Percentiles rank a stretch among this genome's conserved stretches.
phyloP scores from a whole-genome alignment of 768 basidiomycete species.

The Leccinum ochraceum region DNA sequence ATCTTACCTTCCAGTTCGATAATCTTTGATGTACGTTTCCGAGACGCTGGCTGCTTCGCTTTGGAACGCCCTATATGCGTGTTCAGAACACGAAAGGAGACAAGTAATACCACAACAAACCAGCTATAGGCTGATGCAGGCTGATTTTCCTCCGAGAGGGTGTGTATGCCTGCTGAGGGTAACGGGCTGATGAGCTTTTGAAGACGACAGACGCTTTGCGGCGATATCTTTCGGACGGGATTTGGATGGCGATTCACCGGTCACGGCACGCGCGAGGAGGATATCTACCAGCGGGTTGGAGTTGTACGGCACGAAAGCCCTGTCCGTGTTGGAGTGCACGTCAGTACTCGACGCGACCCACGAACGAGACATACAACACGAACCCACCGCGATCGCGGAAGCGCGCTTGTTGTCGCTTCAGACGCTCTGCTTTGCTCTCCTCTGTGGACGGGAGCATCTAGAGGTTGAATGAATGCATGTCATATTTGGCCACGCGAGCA shows the following conservation, averaged over 20 bases:
- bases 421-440: no score
- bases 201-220: slow-evolving; percentile 3
- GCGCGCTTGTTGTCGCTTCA: no score
- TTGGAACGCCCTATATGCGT: slow-evolving; percentile 9
- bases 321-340: slow-evolving; percentile 19
- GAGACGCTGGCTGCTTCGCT: no score
- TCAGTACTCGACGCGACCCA: background rate
- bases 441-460: no score
- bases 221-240: slow-evolving; percentile 1
- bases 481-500: no score
- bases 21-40: no score
- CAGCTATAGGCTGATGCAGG: slow-evolving; percentile 6
- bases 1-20: slow-evolving; percentile 1
- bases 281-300: slow-evolving; percentile 54
- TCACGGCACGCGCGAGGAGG: slow-evolving; percentile 49
- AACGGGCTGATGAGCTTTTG: slow-evolving; percentile 5
- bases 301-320: slow-evolving; percentile 54
- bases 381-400: no score
- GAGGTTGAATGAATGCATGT: no score
- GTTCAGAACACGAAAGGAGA: background rate
- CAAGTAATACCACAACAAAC: slow-evolving; percentile 10
- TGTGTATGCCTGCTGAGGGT: background rate
- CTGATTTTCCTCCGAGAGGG: background rate
- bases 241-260: slow-evolving; percentile 48
- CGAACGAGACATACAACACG: slow-evolving; percentile 35